A percentile compares a stretch with the other conserved stretches of the same genome.
phyloP scores from a whole-genome alignment of 768 basidiomycete species.

The Trametes punicea region DNA sequence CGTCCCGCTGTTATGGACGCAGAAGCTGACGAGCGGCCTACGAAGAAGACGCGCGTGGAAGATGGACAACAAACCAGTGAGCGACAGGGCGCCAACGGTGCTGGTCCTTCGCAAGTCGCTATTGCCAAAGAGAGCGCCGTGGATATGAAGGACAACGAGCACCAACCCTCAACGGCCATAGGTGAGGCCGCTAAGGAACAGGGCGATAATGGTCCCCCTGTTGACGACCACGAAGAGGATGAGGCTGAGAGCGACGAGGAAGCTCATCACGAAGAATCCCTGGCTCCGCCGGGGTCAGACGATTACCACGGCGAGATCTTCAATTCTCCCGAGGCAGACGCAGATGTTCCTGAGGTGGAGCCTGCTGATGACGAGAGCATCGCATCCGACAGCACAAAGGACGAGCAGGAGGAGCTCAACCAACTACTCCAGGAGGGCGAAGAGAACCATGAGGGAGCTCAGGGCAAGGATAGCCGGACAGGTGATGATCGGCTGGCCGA shows the following conservation, averaged over 20 bases:
- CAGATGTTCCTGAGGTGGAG: neutral
- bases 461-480: neutral
- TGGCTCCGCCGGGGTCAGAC: neutral
- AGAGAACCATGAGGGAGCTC: neutral
- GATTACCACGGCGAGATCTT: constrained; percentile 20
- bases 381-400: neutral
- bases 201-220: too few species aligned
- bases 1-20: neutral
- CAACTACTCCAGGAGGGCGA: neutral
- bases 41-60: constrained; percentile 6
- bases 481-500: neutral
- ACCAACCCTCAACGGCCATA: neutral
- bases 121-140: neutral
- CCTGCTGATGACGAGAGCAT: neutral
- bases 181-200: too few species aligned
- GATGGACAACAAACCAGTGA: neutral
- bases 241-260: neutral
- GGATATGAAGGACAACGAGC: too few species aligned
- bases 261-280: neutral
- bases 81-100: neutral
- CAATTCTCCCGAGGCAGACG: neutral
- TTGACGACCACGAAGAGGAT: neutral
- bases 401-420: neutral
- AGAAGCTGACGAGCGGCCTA: neutral
- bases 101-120: neutral